Evolutionary conservation across 768 basidiomycete genomes (phyloP), one percentile per base, ranked within the genome.

Genomic region (Trametes elegans): DNA sequence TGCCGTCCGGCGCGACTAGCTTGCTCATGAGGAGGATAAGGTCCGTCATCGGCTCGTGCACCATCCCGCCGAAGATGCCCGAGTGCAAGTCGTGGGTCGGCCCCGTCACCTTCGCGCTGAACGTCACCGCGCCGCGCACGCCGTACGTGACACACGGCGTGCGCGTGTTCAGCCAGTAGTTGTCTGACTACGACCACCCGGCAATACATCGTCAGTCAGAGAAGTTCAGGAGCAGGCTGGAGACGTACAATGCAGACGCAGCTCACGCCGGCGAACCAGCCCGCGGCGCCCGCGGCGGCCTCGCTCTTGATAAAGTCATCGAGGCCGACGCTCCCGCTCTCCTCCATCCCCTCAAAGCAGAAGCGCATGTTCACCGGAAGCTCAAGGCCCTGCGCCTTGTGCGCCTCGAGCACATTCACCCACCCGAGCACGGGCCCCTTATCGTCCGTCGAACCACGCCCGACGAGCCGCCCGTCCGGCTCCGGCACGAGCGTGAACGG

Each of bases 331-430:
- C 88, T 91, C 6, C 94, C 95, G 59, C 79, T 88, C 75, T 98
- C 96, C 69, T 98, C 96, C 95, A 97, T 98, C 4, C 90, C 95
- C 69, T 98, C 96, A 63, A 98, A 94, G 76, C 90, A 92, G 75
- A 90, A 85, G 60, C 84, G 82, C 53, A 98, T 72, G 68, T 98
- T 97, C 23, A 98, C 91, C 0, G 95, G 95, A n/a, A 97, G 79
- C 29, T 83, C 80, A 40, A 83, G 74, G 24, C 80, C 76, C 32
- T 81, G 79, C 53, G 84, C 73, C 45, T 79, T 73, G 52, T 96
- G 93, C 52, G 90, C 93, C 63, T 96, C 86, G 42, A 97, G 76
- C 39, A 93, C 87, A 65, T 94, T 93, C 55, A 96, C 71, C 93
- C 93, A 95, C 13, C 88, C 93, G 8, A 92, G 71, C 35, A 95